Percentiles rank a stretch among this genome's conserved stretches.
Evolutionary conservation across 1,139 yeast species (phyloP).

Genomic region (Debaryomyces fabryi): DNA sequence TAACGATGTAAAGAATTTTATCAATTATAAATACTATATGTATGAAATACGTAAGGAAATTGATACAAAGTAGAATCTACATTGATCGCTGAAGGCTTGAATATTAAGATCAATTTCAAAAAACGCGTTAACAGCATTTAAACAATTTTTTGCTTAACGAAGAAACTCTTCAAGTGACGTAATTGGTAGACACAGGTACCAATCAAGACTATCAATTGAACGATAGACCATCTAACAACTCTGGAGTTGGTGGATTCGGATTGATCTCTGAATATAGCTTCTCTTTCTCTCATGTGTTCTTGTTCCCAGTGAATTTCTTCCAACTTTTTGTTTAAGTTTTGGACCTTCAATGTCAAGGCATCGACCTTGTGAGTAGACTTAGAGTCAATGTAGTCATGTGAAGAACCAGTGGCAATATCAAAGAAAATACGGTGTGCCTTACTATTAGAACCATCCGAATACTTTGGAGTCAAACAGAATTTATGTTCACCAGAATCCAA

Average conservation of each 20-base stretch:
- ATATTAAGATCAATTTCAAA: not conserved
- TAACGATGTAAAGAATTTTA: not conserved
- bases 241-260: slow-evolving; percentile 50
- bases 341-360: slow-evolving; percentile 42
- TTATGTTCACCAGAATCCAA: slow-evolving; percentile 51
- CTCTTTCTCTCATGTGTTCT: slow-evolving; percentile 50
- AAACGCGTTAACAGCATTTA: slow-evolving; percentile 17
- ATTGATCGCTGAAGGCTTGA: not conserved
- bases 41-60: not conserved
- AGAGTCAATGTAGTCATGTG: slow-evolving; percentile 51
- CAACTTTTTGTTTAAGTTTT: slow-evolving; percentile 44
- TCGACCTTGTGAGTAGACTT: slow-evolving; percentile 49
- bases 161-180: slow-evolving; percentile 54
- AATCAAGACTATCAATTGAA: slow-evolving; percentile 48
- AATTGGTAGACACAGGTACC: slow-evolving; percentile 54
- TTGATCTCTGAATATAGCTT: slow-evolving; percentile 50
- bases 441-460: slow-evolving; percentile 37
- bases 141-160: slow-evolving; percentile 54
- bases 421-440: slow-evolving; percentile 47
- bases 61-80: not conserved
- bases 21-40: not conserved
- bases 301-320: slow-evolving; percentile 50
- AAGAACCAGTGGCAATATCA: slow-evolving; percentile 50
- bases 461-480: slow-evolving; percentile 49
- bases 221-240: slow-evolving; percentile 50